Base-by-base conservation (phyloP, 202 grass and related monocot species). In the Sporobolus alterniflorus region DNA sequence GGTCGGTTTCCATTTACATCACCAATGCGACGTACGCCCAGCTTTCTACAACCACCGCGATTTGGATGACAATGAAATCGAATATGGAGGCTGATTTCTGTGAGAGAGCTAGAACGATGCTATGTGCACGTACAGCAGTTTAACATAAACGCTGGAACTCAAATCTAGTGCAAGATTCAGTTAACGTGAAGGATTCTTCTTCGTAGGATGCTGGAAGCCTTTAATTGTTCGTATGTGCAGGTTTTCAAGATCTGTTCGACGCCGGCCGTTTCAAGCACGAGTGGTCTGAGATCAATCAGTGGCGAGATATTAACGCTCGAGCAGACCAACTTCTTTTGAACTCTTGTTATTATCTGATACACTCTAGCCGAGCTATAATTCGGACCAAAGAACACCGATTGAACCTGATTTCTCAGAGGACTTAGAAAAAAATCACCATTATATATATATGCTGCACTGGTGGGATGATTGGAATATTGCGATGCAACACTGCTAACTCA, bases 31-130 rank as follows among this genome's bases (percentile, higher is more conserved):
- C 34, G n/a, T n/a, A n/a, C n/a, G 42, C 11, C 40, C 18, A 69
- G 56, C 70, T 87, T 69, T 61, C 50, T 31, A 12, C 84, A 86
- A 75, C 77, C 77, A 81, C 84, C 69, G 8, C 40, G 48, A 81
- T 68, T 25, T 39, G 36, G 36, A 39, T 59, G 56, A 57, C 33
- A 39, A 55, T 40, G 59, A 56, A 66, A 66, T 85, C 66, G 39
- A 55, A 67, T 75, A 59, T 17, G 26, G 50, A 21, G 31, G 36
- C 60, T 60, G 42, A n/a, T 75, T 69, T 75, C 36, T 7, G 77
- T 41, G 63, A 50, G 51, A 41, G 4, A 6, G 12, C 26, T 69
- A 50, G 16, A 43, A 43, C 1, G 22, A 74, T 81, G 40, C 39
- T 62, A 52, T 39, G 36, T 4, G 1, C 62, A 22, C 8, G 36